These are phyloP conservation scores for Solanum bulbocastanum DNA, from an alignment of 257 asterid genomes.

Conservation along the genomic window DNA sequence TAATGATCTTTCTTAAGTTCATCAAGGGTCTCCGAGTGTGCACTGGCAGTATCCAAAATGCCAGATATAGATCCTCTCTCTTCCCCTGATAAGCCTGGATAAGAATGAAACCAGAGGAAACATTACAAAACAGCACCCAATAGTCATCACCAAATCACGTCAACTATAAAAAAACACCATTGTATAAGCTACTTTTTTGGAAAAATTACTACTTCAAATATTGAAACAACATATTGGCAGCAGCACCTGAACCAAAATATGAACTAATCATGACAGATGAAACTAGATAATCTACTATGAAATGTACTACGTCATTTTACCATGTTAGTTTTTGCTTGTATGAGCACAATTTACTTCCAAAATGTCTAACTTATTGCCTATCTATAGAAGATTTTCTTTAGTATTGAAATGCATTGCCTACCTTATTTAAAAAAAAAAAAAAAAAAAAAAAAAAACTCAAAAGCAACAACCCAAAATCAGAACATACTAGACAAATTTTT, in stretches of 20 bases:
- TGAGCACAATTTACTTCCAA: neutral
- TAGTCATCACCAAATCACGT: neutral
- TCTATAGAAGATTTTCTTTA: neutral
- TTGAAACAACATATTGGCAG: neutral
- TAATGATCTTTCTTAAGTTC: slow-evolving; percentile 45
- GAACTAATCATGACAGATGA: neutral
- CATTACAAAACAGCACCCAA: neutral
- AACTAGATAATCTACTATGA: neutral
- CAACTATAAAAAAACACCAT: neutral
- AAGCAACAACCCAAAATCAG: neutral
- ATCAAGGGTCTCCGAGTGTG: slow-evolving; percentile 48
- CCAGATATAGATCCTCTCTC: slow-evolving; percentile 43
- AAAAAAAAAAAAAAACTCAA: neutral
- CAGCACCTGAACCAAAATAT: neutral
- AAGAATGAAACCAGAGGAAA: neutral
- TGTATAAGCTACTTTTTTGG: neutral
- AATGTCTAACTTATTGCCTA: neutral
- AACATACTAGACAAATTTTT: neutral
- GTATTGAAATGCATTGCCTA: neutral
- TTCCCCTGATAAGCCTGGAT: slow-evolving; percentile 48
- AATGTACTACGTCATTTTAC: neutral
- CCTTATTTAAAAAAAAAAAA: neutral
- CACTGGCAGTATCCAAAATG: slow-evolving; percentile 35
- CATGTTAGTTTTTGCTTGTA: neutral
- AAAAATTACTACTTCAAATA: neutral